Conservation (phyloP, 306 rosid genomes). For the Albizia julibrissin region DNA sequence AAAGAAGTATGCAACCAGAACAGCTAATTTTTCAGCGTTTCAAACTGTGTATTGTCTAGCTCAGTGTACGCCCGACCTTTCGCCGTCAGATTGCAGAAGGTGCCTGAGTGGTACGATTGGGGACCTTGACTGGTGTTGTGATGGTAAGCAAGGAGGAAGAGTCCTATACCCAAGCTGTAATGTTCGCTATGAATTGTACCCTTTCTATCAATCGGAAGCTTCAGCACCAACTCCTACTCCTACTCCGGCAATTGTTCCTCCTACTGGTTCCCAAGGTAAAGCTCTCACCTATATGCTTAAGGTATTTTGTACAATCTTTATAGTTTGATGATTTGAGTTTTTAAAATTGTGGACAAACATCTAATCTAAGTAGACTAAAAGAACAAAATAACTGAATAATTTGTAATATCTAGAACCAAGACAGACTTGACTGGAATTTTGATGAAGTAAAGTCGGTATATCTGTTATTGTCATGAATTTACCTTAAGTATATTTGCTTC, state of each 20-base stretch:
- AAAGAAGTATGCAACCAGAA: conserved; percentile 31
- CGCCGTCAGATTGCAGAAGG: conserved; percentile 19
- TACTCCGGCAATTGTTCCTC: not conserved
- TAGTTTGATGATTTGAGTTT: not conserved
- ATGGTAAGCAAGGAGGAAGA: conserved; percentile 37
- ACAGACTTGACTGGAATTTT: not conserved
- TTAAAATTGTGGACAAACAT: not conserved
- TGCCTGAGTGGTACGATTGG: conserved; percentile 27
- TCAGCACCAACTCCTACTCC: not conserved
- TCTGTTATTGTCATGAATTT: not conserved
- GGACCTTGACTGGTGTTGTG: conserved; percentile 8
- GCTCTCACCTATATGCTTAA: not conserved
- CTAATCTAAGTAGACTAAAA: not conserved
- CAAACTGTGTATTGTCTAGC: conserved; percentile 20
- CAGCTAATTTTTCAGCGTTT: conserved; percentile 29
- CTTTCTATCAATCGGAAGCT: not conserved
- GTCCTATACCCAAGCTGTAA: conserved; percentile 29
- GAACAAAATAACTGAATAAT: not conserved
- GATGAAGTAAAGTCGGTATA: not conserved
- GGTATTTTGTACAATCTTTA: not conserved
- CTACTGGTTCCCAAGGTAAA: conserved; percentile 36
- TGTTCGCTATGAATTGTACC: conserved; percentile 32
- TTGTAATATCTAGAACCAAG: not conserved
- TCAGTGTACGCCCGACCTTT: conserved; percentile 42
- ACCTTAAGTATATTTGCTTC: not conserved